Conservation (phyloP, 1,284 basidiomycete species). For the Ceratobasidium sp. region DNA sequence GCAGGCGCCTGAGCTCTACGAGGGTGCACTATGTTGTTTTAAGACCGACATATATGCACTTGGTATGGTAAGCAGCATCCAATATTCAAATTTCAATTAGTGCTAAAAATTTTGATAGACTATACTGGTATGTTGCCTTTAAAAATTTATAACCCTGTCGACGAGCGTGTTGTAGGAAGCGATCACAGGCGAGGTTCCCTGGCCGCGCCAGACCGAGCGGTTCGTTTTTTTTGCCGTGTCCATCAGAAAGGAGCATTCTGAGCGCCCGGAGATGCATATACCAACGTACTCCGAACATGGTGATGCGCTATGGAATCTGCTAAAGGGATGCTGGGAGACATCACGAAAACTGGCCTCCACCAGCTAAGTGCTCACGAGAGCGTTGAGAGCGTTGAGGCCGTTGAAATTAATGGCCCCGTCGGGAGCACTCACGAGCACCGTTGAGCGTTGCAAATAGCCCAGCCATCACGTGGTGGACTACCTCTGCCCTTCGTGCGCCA, state of each 20-base stretch:
- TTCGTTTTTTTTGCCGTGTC: not conserved
- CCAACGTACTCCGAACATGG: not conserved
- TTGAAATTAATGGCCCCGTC: too few species aligned
- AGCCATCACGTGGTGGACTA: too few species aligned
- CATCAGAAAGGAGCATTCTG: not conserved
- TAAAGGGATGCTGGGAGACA: slow-evolving; percentile 19
- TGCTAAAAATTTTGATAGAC: not conserved
- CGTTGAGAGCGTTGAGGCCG: too few species aligned
- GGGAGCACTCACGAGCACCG: too few species aligned
- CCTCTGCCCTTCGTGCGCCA: too few species aligned
- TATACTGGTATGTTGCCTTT: slow-evolving; percentile 1
- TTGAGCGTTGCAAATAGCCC: too few species aligned
- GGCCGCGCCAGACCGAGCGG: not conserved
- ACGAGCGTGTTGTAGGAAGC: slow-evolving; percentile 2
- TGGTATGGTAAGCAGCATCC: not conserved
- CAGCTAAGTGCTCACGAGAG: too few species aligned
- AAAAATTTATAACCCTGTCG: too few species aligned
- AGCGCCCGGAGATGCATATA: not conserved
- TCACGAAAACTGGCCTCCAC: too few species aligned
- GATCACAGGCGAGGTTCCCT: slow-evolving; percentile 8
- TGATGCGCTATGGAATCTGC: slow-evolving; percentile 7
- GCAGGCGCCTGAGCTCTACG: slow-evolving; percentile 18
- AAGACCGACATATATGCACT: not conserved
- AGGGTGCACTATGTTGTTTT: not conserved
- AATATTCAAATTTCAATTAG: not conserved